These are phyloP conservation scores for Epichloe bromicola DNA, from an alignment of 2,329 filamentous ascomycete species.

Conservation along the genomic window DNA sequence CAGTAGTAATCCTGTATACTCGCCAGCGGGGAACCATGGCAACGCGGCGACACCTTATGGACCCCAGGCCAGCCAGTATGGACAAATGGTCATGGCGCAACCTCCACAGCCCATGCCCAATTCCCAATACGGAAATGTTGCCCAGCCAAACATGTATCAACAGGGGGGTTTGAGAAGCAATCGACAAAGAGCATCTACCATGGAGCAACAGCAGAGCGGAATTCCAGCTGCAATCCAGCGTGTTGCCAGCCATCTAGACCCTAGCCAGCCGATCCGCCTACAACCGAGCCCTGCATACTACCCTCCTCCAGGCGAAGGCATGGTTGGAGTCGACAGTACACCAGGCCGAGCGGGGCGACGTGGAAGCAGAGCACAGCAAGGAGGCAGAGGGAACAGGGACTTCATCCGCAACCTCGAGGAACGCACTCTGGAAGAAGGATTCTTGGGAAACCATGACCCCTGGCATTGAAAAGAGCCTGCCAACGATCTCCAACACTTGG, in stretches of 20 bases:
- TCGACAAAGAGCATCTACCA: slow-evolving; percentile 83
- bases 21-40: slow-evolving; percentile 35
- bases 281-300: slow-evolving; percentile 97
- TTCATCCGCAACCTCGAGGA: slow-evolving; percentile 95
- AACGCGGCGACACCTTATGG: slow-evolving; percentile 63
- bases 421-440: slow-evolving; percentile 84
- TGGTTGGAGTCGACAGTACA: slow-evolving; percentile 49
- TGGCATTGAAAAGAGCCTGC: slow-evolving; percentile 47
- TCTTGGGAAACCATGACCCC: slow-evolving; percentile 51
- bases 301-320: slow-evolving; percentile 77
- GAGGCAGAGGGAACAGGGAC: slow-evolving; percentile 56
- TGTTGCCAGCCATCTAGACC: slow-evolving; percentile 91
- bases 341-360: slow-evolving; percentile 51
- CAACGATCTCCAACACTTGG: not conserved
- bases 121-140: slow-evolving; percentile 45
- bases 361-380: slow-evolving; percentile 57
- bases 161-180: slow-evolving; percentile 59
- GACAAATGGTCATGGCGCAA: slow-evolving; percentile 59
- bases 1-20: slow-evolving; percentile 71
- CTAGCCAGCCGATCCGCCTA: slow-evolving; percentile 81
- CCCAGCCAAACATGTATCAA: slow-evolving; percentile 43
- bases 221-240: slow-evolving; percentile 88
- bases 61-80: slow-evolving; percentile 56
- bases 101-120: slow-evolving; percentile 52
- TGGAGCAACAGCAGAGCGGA: slow-evolving; percentile 88